Conservation (phyloP, 352 stramenopile genomes). For the Globisporangium camurandrum region DNA sequence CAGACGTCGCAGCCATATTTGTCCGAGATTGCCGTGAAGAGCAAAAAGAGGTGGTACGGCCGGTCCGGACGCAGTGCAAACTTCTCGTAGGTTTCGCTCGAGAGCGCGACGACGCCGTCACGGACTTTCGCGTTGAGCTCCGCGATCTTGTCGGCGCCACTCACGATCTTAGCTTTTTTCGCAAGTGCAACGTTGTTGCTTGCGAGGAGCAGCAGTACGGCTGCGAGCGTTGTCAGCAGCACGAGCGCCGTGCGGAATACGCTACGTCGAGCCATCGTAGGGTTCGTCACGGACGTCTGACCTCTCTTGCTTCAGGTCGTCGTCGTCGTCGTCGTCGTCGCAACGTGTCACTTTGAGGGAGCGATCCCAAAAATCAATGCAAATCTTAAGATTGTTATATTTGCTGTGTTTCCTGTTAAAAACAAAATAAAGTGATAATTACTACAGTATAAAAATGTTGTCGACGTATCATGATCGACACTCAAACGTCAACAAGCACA, state of each 20-base stretch:
- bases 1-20: slow-evolving; percentile 78
- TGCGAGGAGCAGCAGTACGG: slow-evolving; percentile 4
- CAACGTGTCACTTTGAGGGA: neutral
- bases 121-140: slow-evolving; percentile 38
- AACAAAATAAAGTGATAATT: too few species aligned
- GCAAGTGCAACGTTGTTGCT: slow-evolving; percentile 16
- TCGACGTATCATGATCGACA: too few species aligned
- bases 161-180: slow-evolving; percentile 23
- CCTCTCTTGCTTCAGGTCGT: neutral
- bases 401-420: too few species aligned
- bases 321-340: neutral
- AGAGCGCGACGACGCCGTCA: slow-evolving; percentile 58
- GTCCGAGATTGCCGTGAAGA: slow-evolving; percentile 67
- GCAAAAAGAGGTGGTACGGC: slow-evolving; percentile 72
- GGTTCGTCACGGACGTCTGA: neutral
- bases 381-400: too few species aligned
- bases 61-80: slow-evolving; percentile 57
- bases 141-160: slow-evolving; percentile 56
- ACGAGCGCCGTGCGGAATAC: slow-evolving; percentile 15
- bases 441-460: too few species aligned
- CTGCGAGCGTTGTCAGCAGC: slow-evolving; percentile 9
- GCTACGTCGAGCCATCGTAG: neutral
- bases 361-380: too few species aligned
- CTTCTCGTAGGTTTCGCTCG: slow-evolving; percentile 41
- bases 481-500: too few species aligned